Percentiles rank a stretch among this genome's conserved stretches.
These are phyloP conservation scores for Pseudohyphozyma bogoriensis DNA, from an alignment of 768 basidiomycete species.

Conservation along the genomic window DNA sequence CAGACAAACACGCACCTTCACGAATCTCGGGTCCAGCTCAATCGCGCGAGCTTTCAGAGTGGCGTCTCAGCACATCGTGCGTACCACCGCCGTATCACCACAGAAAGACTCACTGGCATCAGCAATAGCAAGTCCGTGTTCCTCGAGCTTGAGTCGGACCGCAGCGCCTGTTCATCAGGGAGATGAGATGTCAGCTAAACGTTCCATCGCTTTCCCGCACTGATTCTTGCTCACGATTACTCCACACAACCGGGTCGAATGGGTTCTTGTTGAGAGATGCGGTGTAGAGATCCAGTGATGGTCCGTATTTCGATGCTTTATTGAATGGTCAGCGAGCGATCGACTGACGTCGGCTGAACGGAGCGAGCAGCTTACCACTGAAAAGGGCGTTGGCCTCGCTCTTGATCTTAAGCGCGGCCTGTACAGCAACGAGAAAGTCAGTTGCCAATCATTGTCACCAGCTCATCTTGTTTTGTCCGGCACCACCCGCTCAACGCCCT, in stretches of 20 bases:
- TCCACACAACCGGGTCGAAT: slow-evolving; percentile 78
- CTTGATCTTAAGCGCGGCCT: slow-evolving; percentile 48
- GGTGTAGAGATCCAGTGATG: slow-evolving; percentile 68
- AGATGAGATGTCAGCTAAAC: background rate
- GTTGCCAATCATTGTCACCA: too few species aligned
- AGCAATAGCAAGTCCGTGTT: slow-evolving; percentile 80
- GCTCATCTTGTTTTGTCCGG: too few species aligned
- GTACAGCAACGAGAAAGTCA: background rate
- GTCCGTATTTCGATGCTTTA: slow-evolving; percentile 60
- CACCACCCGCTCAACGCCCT: too few species aligned
- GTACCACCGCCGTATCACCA: background rate
- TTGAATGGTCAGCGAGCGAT: background rate
- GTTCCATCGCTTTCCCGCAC: background rate
- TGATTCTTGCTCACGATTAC: slow-evolving; percentile 63
- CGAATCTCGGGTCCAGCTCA: slow-evolving; percentile 74
- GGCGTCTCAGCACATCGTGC: too few species aligned
- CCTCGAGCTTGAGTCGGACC: slow-evolving; percentile 78
- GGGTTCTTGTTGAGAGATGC: slow-evolving; percentile 81
- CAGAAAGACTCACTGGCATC: slow-evolving; percentile 63
- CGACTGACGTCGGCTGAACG: background rate
- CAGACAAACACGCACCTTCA: slow-evolving; percentile 52
- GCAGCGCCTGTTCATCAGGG: slow-evolving; percentile 47
- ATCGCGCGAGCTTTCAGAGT: slow-evolving; percentile 61
- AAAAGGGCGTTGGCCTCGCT: slow-evolving; percentile 83
- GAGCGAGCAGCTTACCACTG: slow-evolving; percentile 43